phyloP scores from a whole-genome alignment of 2,329 filamentous ascomycete genomes.

The Kalmusia sp. region DNA sequence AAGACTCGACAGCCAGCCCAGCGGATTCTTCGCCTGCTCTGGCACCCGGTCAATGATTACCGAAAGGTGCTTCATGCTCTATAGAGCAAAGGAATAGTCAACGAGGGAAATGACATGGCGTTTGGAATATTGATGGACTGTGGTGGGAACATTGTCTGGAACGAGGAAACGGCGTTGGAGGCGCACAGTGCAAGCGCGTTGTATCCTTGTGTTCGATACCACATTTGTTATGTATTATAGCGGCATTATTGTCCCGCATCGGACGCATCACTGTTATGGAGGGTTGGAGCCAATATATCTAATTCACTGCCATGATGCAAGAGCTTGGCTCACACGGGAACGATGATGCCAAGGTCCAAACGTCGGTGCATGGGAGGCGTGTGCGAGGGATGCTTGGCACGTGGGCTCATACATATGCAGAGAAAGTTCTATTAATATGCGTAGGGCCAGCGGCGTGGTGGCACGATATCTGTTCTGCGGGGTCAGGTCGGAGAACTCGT shows the following conservation, averaged over 20 bases:
- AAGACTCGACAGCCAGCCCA: slow-evolving; percentile 11
- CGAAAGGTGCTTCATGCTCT: no score
- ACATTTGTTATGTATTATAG: neutral
- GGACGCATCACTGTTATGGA: neutral
- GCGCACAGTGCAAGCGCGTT: neutral
- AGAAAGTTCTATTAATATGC: neutral
- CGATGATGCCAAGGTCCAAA: neutral
- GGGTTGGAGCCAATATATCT: neutral
- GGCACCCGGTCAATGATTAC: neutral
- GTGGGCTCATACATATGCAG: no score
- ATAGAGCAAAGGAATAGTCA: no score
- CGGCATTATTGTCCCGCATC: neutral
- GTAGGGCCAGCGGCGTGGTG: no score
- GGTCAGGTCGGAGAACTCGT: neutral
- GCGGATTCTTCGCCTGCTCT: neutral
- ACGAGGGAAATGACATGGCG: slow-evolving; percentile 4
- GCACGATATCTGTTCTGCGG: no score
- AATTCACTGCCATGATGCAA: no score
- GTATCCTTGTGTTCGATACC: slow-evolving; percentile 9
- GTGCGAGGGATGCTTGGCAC: no score
- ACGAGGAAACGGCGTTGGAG: neutral
- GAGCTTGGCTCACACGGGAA: no score
- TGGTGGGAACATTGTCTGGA: neutral
- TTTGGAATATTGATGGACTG: slow-evolving; percentile 1
- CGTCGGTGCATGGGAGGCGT: neutral